Evolutionary conservation across 768 basidiomycete genomes (phyloP).

Genomic region (Calocybe cyanea): DNA sequence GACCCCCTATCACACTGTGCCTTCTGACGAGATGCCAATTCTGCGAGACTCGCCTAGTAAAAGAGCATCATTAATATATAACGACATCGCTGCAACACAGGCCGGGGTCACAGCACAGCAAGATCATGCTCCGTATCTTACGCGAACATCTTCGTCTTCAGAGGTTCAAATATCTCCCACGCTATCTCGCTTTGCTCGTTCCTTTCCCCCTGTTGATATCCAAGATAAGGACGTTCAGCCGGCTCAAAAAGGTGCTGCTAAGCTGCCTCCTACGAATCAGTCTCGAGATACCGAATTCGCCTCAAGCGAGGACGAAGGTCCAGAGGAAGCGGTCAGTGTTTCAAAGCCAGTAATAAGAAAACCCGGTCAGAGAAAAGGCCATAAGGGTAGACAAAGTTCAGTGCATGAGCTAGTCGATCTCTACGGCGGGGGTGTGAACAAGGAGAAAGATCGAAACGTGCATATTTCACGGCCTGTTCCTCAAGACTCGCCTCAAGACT

Average conservation of each 20-base stretch:
- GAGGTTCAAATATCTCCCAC: slow-evolving; percentile 33
- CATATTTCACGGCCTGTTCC: slow-evolving; percentile 5
- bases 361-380: slow-evolving; percentile 28
- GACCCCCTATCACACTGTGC: slow-evolving; percentile 14
- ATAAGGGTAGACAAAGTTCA: slow-evolving; percentile 67
- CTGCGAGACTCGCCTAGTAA: slow-evolving; percentile 72
- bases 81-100: slow-evolving; percentile 34
- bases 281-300: slow-evolving; percentile 36
- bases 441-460: slow-evolving; percentile 35
- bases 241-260: slow-evolving; percentile 49
- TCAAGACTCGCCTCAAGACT: not conserved
- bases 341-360: slow-evolving; percentile 20
- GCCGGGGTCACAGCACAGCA: slow-evolving; percentile 35
- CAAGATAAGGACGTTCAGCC: slow-evolving; percentile 20
- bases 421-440: slow-evolving; percentile 58
- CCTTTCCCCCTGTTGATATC: slow-evolving; percentile 32
- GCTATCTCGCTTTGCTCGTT: slow-evolving; percentile 31
- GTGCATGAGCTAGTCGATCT: slow-evolving; percentile 81
- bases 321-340: slow-evolving; percentile 38
- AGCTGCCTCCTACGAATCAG: slow-evolving; percentile 19
- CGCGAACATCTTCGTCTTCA: slow-evolving; percentile 9
- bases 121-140: slow-evolving; percentile 22
- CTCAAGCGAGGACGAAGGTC: slow-evolving; percentile 60
- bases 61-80: slow-evolving; percentile 64
- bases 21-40: slow-evolving; percentile 37